Conservation (phyloP, 257 asterid species). For the Plectranthus barbatus region DNA sequence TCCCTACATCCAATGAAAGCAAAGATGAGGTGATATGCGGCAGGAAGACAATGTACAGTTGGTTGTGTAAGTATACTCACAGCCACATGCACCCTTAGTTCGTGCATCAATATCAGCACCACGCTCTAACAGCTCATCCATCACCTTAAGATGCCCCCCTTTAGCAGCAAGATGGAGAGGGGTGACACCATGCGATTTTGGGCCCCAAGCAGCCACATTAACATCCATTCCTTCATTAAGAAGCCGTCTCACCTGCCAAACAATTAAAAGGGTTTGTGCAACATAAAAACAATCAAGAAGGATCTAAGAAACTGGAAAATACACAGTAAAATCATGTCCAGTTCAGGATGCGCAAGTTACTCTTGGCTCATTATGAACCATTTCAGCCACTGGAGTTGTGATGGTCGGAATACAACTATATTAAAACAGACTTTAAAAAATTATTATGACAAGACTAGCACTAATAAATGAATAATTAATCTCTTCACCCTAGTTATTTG, state of each 20-base stretch:
- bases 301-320: not conserved
- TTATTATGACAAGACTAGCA: not conserved
- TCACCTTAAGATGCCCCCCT: slow-evolving; percentile 84
- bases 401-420: not conserved
- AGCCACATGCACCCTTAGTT: slow-evolving; percentile 94
- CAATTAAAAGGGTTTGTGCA: not conserved
- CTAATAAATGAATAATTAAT: not conserved
- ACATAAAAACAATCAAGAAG: not conserved
- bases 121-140: slow-evolving; percentile 78
- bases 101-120: slow-evolving; percentile 98
- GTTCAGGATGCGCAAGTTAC: too few species aligned
- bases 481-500: not conserved
- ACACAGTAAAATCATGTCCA: not conserved
- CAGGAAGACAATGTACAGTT: not conserved
- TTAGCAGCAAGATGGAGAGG: slow-evolving; percentile 99
- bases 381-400: not conserved
- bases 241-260: slow-evolving; percentile 69
- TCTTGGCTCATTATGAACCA: not conserved
- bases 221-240: slow-evolving; percentile 82
- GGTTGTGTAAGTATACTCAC: slow-evolving; percentile 33
- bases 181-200: slow-evolving; percentile 81
- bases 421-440: not conserved
- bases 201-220: slow-evolving; percentile 90
- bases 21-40: not conserved
- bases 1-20: slow-evolving; percentile 49